Evolutionary conservation across 257 asterid genomes (phyloP), one percentile per base, ranked within the genome.

Genomic region (Salvia splendens): DNA sequence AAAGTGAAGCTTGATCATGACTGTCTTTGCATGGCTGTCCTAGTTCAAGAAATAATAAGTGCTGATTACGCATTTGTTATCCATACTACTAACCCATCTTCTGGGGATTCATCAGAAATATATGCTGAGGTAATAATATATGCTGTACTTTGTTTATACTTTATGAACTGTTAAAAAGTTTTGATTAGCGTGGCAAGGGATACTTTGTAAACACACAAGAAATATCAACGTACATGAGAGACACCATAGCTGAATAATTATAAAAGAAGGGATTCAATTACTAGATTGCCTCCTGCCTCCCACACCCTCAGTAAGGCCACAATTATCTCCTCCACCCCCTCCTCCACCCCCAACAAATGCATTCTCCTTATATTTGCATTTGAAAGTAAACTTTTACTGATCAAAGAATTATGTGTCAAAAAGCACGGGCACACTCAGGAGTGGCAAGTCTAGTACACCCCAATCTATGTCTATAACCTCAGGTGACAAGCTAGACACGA

Each of bases 11-110:
- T 94, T 66, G 90, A 94, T 75, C 99, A 94, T 56, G 91, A 87
- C 75, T 85, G 70, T 80, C 96, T 94, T 73, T 88, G 96, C 84
- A 94, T 94, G 99, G 99, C 99, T 72, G 96, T 94, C 77, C 98
- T 94, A 67, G 96, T 94, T 79, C 99, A 94, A 80, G 96, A 94
- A 85, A 86, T 94, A 69, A 68, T 94, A 77, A 94, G 83, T 75
- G 99, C 99, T 73, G 98, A 94, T 82, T 94, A 94, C 71, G 99
- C 99, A 73, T 94, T 91, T 78, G 99, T 94, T 75, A 91, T 94
- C 80, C 99, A 94, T 80, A 94, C 97, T 68, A 94, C 96, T 28
- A 94, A 94, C 70, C 99, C 99, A 42, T 94, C 96, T 65, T 86
- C 97, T 8, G 97, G 87, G 72, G 95, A 94, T 75, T 77, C 92